Evolutionary conservation across 768 basidiomycete genomes (phyloP).

Genomic region (Kwoniella sp.): DNA sequence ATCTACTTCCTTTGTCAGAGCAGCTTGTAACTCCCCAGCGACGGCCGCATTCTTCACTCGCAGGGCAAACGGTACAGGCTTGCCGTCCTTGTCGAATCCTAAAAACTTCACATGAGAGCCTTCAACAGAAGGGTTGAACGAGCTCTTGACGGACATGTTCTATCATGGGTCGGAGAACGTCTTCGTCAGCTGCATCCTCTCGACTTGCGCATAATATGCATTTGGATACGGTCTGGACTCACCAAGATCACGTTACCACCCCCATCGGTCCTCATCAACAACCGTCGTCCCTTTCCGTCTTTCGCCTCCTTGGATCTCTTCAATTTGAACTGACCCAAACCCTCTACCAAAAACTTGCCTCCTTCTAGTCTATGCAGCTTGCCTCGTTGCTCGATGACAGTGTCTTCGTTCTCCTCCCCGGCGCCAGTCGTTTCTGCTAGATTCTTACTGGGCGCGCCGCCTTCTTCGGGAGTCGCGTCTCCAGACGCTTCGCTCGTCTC

Average conservation of each 20-base stretch:
- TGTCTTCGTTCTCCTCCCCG: conserved; percentile 50
- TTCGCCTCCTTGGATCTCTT: conserved; percentile 33
- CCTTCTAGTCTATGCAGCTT: conserved; percentile 33
- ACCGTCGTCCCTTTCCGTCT: conserved; percentile 31
- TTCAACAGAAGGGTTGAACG: conserved; percentile 34
- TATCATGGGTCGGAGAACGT: conserved; percentile 3
- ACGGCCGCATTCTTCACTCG: conserved; percentile 37
- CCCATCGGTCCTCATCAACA: conserved; percentile 45
- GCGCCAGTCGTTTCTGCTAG: conserved; percentile 40
- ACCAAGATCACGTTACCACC: conserved; percentile 42
- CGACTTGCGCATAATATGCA: no score
- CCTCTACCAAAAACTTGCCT: conserved; percentile 28
- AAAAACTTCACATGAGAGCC: conserved; percentile 38
- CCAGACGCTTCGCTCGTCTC: conserved; percentile 13
- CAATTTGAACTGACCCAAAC: conserved; percentile 39
- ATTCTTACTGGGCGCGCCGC: conserved; percentile 30
- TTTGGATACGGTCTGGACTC: conserved; percentile 13
- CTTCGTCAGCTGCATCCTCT: neutral
- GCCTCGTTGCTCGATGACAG: conserved; percentile 38
- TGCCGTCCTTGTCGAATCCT: conserved; percentile 42
- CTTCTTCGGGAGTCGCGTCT: conserved; percentile 21
- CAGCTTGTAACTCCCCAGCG: conserved; percentile 34
- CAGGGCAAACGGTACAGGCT: conserved; percentile 34
- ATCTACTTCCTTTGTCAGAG: conserved; percentile 61
- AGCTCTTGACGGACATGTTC: conserved; percentile 40